Evolutionary conservation across 495 filamentous ascomycete species (phyloP).

Genomic region (Xeromyces bisporus): DNA sequence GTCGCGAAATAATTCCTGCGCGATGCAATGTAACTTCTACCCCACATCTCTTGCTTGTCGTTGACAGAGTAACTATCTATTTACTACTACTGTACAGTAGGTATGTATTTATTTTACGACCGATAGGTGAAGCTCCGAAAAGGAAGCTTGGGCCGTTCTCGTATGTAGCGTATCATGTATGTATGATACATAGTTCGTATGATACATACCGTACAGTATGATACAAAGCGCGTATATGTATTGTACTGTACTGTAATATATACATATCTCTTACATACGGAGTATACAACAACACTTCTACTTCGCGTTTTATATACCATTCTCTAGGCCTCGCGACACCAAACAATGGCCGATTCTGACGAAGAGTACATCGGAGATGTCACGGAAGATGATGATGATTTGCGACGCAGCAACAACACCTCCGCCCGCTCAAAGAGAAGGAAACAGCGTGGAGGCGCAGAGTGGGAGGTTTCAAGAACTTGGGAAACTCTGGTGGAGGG

Average conservation of each 20-base stretch:
- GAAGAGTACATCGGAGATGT: slow-evolving; percentile 65
- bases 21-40: slow-evolving; percentile 21
- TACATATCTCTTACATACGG: no score
- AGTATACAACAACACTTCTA: no score
- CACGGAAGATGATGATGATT: slow-evolving; percentile 75
- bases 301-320: no score
- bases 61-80: background rate
- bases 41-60: slow-evolving; percentile 18
- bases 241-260: no score
- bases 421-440: slow-evolving; percentile 26
- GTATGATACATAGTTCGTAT: no score
- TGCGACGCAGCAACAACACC: slow-evolving; percentile 15
- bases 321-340: no score
- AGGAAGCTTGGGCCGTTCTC: slow-evolving; percentile 51
- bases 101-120: no score
- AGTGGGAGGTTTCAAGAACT: slow-evolving; percentile 37
- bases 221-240: no score
- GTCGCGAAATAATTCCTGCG: slow-evolving; percentile 15
- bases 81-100: no score
- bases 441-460: slow-evolving; percentile 40
- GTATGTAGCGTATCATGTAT: slow-evolving; percentile 28
- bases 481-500: slow-evolving; percentile 56
- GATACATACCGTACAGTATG: no score
- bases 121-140: slow-evolving; percentile 19
- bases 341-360: slow-evolving; percentile 41